Base-by-base conservation (phyloP, 495 filamentous ascomycete species). In the Parmelia sp. region DNA sequence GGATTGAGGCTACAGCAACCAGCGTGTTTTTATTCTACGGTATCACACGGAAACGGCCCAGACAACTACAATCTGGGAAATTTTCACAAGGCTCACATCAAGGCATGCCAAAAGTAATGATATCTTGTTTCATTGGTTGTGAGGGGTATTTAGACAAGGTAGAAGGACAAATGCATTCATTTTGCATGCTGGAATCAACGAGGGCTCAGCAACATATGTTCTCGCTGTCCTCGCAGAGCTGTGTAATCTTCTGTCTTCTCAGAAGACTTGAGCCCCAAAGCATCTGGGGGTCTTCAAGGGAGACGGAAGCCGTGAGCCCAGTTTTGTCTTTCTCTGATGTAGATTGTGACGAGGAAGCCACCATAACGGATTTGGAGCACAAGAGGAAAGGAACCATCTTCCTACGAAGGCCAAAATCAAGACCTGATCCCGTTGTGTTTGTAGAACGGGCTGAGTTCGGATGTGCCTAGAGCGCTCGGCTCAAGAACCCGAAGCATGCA, bases 91-190 rank as follows among this genome's bases (percentile, higher is more conserved):
- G 21, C 17, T 11, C 17, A 33, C 17, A 55, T 33, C 17, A 55
- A 33, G 29, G 29, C 7, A 4, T 12, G 27, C 3, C 27, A 33
- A 33, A 51, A 5, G 27, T 55, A 55, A 33, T 55, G 29, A 21
- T 55, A 55, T 53, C 14, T 44, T 29, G 40, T 44, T 57, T 57
- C 2, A 56, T 42, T 63, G 49, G 9, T 44, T 25, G 35, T 63
- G 37, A 23, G 42, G 25, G 39, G 51, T 63, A 45, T 63, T 57
- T 57, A 57, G 51, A 45, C 51, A 63, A 37, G 25, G 19, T 35
- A 57, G 23, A 55, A 63, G 57, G 61, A 33, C 49, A 40, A 23
- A 37, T 44, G 11, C 11, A 35, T 63, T 44, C 25, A 63, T 9
- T 57, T 35, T 57, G 39, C 40, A 57, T 23, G 39, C 49, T 56